Base-by-base conservation (phyloP, 768 basidiomycete species). In the Amanita rimosa region DNA sequence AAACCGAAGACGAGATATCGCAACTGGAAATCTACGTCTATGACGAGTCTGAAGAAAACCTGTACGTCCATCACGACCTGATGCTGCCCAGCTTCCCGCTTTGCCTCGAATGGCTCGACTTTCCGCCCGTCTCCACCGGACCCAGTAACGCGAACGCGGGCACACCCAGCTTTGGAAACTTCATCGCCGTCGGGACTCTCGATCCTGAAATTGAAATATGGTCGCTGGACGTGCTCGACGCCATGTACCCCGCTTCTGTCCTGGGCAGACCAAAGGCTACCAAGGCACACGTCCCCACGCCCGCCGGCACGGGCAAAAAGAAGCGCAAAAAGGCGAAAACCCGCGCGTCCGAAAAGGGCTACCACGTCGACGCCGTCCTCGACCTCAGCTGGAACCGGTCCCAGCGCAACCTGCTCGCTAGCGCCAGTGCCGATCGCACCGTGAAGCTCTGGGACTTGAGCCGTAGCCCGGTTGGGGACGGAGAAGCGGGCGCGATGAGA, bases 121-220 rank as follows among this genome's bases (percentile, higher is more conserved):
- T 92, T 64, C 78, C 84, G n/a, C 88, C 91, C 19, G 66, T 81
- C 52, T 67, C 82, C 29, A 55, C n/a, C 8, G 22, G 31, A 48
- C 38, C 31, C 8, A 35, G 24, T 10, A 48, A 31, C 8, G n/a
- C 7, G 19, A 48, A 31, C 8, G n/a, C 7, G 16, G 36, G 22
- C 17, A 26, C 41, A 9, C 46, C 64, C n/a, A 63, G 67, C 5
- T 75, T 79, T 45, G 92, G 92, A 5, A 95, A 85, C 62, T 97
- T 88, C 64, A 83, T 99, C 55, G 96, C 96, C 1, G 93, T 99
- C 14, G 96, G 95, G 10, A 95, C 93, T 2, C 79, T 98, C 48
- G 94, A 98, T 55, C 95, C 96, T 19, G 91, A 95, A 60, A 97
- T 99, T 53, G 96, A 99, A 65, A 95, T 99, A 57, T 99, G 94